Conservation (phyloP, 768 basidiomycete species). For the Leucogyrophana mollusca region DNA sequence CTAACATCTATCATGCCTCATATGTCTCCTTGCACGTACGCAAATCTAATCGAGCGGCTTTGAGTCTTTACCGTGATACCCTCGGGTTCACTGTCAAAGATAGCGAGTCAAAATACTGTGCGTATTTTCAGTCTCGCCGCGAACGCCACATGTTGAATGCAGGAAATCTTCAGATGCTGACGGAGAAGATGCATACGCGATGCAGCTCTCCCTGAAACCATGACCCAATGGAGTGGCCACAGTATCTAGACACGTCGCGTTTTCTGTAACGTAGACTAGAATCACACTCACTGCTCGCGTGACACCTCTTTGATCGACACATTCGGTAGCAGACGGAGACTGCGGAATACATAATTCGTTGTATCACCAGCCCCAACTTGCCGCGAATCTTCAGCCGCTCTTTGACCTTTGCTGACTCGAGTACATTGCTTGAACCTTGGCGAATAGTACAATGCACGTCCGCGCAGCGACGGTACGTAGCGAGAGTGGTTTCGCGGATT, state of each 20-base stretch:
- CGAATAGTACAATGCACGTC: conserved; percentile 22
- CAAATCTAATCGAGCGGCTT: conserved; percentile 92
- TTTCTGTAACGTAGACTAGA: no score
- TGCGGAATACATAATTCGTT: no score
- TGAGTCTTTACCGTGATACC: conserved; percentile 84
- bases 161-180: conserved; percentile 75
- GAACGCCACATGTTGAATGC: conserved; percentile 14
- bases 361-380: no score
- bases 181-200: conserved; percentile 92
- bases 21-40: conserved; percentile 91
- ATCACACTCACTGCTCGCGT: no score
- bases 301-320: no score
- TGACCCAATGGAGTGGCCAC: conserved; percentile 8
- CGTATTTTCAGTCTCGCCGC: no score
- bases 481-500: neutral
- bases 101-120: conserved; percentile 90
- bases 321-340: no score
- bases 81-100: conserved; percentile 86
- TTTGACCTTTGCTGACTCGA: no score
- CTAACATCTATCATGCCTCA: conserved; percentile 76
- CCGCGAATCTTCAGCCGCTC: no score
- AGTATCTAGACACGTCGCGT: no score
- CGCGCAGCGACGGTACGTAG: conserved; percentile 27
- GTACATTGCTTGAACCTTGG: no score
- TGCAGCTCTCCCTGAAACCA: conserved; percentile 64